Conservation (phyloP, 2,329 filamentous ascomycete species). For the Venturia effusa region DNA sequence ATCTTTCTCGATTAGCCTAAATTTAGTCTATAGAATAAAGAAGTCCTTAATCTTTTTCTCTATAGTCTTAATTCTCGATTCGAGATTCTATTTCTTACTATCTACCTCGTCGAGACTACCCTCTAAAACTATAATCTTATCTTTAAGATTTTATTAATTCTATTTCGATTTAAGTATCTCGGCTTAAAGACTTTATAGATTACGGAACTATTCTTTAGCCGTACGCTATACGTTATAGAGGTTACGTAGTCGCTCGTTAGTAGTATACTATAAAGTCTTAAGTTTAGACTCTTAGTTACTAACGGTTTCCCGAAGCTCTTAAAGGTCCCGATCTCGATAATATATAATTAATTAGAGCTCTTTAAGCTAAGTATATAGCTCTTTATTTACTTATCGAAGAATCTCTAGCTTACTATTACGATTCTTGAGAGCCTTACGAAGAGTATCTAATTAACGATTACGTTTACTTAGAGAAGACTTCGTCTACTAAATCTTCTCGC, state of each 20-base stretch:
- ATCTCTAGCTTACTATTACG: slow-evolving; percentile 27
- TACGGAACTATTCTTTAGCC: slow-evolving; percentile 34
- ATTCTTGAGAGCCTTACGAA: slow-evolving; percentile 24
- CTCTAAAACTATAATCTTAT: slow-evolving; percentile 41
- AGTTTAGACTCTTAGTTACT: slow-evolving; percentile 22
- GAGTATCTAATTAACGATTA: slow-evolving; percentile 24
- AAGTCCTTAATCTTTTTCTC: slow-evolving; percentile 18
- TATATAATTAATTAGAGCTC: slow-evolving; percentile 32
- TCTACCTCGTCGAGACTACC: slow-evolving; percentile 30
- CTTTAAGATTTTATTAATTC: slow-evolving; percentile 40
- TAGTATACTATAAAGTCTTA: slow-evolving; percentile 22
- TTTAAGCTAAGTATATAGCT: slow-evolving; percentile 28
- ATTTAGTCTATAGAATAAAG: slow-evolving; percentile 42
- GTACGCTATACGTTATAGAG: slow-evolving; percentile 19
- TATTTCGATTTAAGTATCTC: slow-evolving; percentile 12
- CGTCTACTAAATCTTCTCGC: slow-evolving; percentile 18
- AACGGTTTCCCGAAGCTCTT: slow-evolving; percentile 39
- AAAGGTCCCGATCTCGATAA: slow-evolving; percentile 39
- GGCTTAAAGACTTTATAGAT: slow-evolving; percentile 24
- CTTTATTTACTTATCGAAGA: slow-evolving; percentile 20
- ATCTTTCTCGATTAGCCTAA: slow-evolving; percentile 28
- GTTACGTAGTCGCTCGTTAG: slow-evolving; percentile 28
- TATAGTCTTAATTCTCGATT: slow-evolving; percentile 41
- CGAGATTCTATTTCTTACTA: slow-evolving; percentile 44
- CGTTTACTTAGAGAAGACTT: slow-evolving; percentile 22